Base-by-base conservation (phyloP, 495 filamentous ascomycete genomes). In the Aspergillus funiculosus region DNA sequence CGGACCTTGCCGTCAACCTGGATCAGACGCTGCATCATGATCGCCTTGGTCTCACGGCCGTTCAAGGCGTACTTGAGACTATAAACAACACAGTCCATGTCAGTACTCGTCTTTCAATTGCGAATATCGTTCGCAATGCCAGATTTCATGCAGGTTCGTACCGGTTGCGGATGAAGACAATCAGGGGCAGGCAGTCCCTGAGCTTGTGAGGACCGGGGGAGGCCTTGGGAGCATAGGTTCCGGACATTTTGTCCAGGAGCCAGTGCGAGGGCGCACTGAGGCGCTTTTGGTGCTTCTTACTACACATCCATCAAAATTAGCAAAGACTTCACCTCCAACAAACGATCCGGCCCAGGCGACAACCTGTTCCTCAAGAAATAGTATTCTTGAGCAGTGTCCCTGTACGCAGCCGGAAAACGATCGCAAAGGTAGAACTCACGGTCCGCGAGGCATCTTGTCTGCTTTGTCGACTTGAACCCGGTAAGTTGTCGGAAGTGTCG, bases 281-380 rank as follows among this genome's bases (percentile, higher is more conserved):
- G 79, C 92, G 89, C 91, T 98, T 97, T 71, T 95, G 89, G 76
- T 98, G 94, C 82, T 98, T 98, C 82, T 91, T 95, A 65, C 89
- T 94, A 68, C 65, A 54, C 42, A 44, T n/a, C 20, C 57, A 67
- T 64, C 37, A 30, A 6, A 36, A 56, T 74, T 53, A 71, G 68
- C 37, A 20, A 30, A 13, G 49, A 46, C 38, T 42, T 54, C 34
- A 15, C 15, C 24, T 10, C 17, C 11, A 20, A 41, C 9, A 13
- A 26, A 18, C 26, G 5, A 39, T 39, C n/a, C 20, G 36, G 32
- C 38, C 19, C 26, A 25, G 10, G 11, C 15, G 28, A 13, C 19
- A 34, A 15, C 18, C 3, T 13, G 28, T 5, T 25, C 17, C 27
- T n/a, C 9, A 39, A 36, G 18, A 36, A 2, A 9, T 15, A 40